A percentile compares a stretch with the other conserved stretches of the same genome.
These are phyloP conservation scores for Ampelomyces quisqualis DNA, from an alignment of 2,329 filamentous ascomycete species.

Conservation along the genomic window DNA sequence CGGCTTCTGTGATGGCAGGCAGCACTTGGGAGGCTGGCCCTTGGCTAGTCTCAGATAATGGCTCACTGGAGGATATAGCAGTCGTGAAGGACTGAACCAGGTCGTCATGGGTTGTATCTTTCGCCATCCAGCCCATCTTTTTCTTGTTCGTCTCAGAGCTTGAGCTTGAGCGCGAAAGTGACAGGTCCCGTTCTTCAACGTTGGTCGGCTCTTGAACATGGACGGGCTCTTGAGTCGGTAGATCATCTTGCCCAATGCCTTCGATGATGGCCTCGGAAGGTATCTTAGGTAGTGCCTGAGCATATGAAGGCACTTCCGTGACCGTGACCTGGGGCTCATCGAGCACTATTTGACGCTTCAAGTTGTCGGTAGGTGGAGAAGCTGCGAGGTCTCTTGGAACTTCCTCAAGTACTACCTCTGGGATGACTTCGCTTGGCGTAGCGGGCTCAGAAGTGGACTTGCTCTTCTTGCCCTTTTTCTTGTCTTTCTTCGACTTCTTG, in stretches of 20 bases:
- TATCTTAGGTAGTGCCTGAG: not conserved
- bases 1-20: constrained; percentile 1
- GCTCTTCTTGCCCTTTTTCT: constrained; percentile 32
- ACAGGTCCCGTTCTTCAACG: constrained; percentile 3
- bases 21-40: constrained; percentile 1
- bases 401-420: constrained; percentile 4
- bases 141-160: constrained; percentile 33
- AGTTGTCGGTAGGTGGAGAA: no score
- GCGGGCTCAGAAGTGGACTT: constrained; percentile 14
- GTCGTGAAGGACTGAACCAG: no score
- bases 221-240: not conserved
- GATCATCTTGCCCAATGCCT: not conserved
- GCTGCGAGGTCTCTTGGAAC: constrained; percentile 2
- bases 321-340: constrained; percentile 2
- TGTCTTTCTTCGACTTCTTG: constrained; percentile 32
- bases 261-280: not conserved
- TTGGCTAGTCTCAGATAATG: no score
- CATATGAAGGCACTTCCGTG: not conserved
- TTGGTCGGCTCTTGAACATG: constrained; percentile 2
- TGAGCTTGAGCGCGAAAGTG: constrained; percentile 12
- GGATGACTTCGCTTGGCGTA: constrained; percentile 11
- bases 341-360: no score
- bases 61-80: no score
- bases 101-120: constrained; percentile 9
- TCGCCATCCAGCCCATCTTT: constrained; percentile 26